These are phyloP conservation scores for Cladosporium sp. DNA, from an alignment of 2,329 filamentous ascomycete genomes.

Conservation along the genomic window DNA sequence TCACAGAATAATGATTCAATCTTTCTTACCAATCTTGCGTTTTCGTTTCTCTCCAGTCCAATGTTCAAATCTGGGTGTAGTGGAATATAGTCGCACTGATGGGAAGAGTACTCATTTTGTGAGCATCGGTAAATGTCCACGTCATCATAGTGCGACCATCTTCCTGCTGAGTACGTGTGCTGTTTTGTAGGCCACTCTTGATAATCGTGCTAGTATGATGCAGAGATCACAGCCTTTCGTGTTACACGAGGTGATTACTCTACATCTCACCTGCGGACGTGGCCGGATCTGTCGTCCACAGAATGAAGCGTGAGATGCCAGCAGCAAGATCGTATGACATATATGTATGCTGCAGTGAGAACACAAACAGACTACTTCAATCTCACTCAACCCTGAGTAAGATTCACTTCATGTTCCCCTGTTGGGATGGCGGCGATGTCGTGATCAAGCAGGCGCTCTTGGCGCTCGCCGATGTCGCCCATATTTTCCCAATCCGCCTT, in stretches of 20 bases:
- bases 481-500: neutral
- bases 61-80: neutral
- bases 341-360: neutral
- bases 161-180: neutral
- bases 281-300: neutral
- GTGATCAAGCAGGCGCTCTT: neutral
- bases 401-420: neutral
- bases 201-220: neutral
- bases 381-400: neutral
- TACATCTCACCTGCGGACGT: neutral
- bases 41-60: neutral
- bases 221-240: neutral
- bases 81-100: neutral
- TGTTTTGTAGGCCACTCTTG: neutral
- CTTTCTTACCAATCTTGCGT: neutral
- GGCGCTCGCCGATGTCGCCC: neutral
- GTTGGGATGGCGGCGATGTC: neutral
- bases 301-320: neutral
- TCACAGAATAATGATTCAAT: neutral
- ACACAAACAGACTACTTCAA: neutral
- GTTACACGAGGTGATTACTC: neutral
- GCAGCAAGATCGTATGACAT: neutral
- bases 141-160: too few relatives aligned
- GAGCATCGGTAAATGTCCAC: too few relatives aligned
- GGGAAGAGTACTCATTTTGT: neutral